Evolutionary conservation across 2,329 filamentous ascomycete species (phyloP).

Genomic region (Fusarium fujikuroi): DNA sequence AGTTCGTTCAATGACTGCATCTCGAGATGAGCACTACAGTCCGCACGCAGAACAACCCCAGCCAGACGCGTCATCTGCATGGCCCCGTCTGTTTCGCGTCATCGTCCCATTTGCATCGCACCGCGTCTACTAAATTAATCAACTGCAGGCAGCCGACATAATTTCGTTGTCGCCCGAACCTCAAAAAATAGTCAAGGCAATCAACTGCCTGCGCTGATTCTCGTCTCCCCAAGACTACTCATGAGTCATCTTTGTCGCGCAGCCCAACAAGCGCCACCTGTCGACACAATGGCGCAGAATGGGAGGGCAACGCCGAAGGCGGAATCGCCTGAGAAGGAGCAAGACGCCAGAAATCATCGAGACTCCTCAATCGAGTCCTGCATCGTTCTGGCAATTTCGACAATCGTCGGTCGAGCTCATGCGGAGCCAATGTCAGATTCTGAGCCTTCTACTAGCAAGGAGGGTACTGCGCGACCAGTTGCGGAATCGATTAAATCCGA

Average conservation of each 20-base stretch:
- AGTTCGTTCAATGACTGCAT: neutral
- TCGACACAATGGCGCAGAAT: neutral
- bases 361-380: neutral
- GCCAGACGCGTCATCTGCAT: neutral
- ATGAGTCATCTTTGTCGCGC: neutral
- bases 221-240: neutral
- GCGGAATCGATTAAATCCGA: neutral
- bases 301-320: fast-evolving
- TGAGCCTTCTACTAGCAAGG: neutral
- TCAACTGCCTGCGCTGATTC: fast-evolving
- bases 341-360: neutral
- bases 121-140: neutral
- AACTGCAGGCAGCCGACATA: neutral
- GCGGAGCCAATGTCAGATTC: neutral
- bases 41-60: neutral
- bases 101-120: neutral
- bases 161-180: neutral
- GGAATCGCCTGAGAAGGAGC: neutral
- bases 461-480: neutral
- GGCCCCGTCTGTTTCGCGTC: neutral
- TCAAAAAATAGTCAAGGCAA: neutral
- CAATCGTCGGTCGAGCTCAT: neutral
- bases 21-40: neutral
- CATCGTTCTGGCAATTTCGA: neutral
- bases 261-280: neutral